Percentiles rank a stretch among this genome's conserved stretches.
Evolutionary conservation across 306 rosid species (phyloP).

Genomic region (Fagus sylvatica): DNA sequence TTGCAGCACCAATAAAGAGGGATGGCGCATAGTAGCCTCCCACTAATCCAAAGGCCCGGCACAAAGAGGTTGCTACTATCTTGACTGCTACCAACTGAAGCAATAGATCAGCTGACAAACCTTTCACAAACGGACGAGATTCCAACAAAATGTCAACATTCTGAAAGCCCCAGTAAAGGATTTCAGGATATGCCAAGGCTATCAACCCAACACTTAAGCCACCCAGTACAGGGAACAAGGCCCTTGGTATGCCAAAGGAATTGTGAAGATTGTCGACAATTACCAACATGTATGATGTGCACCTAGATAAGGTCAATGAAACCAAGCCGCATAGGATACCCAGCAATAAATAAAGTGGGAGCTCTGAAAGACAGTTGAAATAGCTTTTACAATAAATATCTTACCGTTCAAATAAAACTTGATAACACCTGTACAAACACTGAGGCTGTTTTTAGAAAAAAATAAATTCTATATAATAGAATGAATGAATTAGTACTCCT

Average conservation of each 20-base stretch:
- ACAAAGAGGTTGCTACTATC: constrained; percentile 82
- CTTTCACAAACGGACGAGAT: constrained; percentile 79
- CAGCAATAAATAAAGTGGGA: constrained; percentile 89
- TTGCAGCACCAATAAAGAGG: constrained; percentile 93
- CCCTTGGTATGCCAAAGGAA: constrained; percentile 52
- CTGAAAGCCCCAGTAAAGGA: constrained; percentile 94
- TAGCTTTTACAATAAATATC: constrained; percentile 33
- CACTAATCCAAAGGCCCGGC: constrained; percentile 90
- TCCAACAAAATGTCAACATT: constrained; percentile 89
- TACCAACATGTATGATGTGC: constrained; percentile 70
- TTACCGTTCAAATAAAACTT: constrained; percentile 27
- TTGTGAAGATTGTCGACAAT: constrained; percentile 58
- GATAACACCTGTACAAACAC: constrained; percentile 15
- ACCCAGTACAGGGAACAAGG: constrained; percentile 72
- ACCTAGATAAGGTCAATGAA: constrained; percentile 75
- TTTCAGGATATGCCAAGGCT: constrained; percentile 91
- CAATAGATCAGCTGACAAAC: constrained; percentile 70
- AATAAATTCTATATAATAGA: constrained; percentile 9
- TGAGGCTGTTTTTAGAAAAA: constrained; percentile 19
- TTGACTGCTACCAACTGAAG: constrained; percentile 81
- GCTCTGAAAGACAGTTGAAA: constrained; percentile 73
- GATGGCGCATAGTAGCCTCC: constrained; percentile 98
- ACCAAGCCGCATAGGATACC: constrained; percentile 87
- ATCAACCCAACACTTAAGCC: constrained; percentile 79
- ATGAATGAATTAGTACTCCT: constrained; percentile 16